Conservation (phyloP, 192 early-diverging fungal genomes). For the Gryganskiella cystojenkinii region DNA sequence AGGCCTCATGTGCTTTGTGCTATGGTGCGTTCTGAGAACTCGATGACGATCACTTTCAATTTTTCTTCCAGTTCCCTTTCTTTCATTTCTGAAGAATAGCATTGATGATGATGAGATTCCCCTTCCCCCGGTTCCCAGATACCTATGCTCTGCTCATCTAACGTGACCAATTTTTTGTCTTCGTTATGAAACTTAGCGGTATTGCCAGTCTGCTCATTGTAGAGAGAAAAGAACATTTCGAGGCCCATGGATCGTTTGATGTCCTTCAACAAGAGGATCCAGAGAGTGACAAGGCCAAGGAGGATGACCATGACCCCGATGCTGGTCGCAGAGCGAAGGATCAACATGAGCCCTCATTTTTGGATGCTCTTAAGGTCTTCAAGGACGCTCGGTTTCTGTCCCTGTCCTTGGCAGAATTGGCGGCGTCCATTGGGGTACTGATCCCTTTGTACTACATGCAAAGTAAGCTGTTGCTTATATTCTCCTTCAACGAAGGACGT, state of each 20-base stretch:
- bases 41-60: background rate
- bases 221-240: slow-evolving; percentile 22
- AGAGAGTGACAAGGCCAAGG: slow-evolving; percentile 1
- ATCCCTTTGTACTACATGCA: slow-evolving; percentile 60
- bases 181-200: slow-evolving; percentile 6
- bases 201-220: slow-evolving; percentile 50
- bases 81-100: too few species aligned
- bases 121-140: background rate
- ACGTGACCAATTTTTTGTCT: slow-evolving; percentile 25
- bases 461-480: slow-evolving; percentile 13
- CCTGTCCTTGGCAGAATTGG: slow-evolving; percentile 39
- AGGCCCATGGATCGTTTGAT: background rate
- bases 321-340: background rate
- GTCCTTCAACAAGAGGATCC: background rate
- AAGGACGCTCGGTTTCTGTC: slow-evolving; percentile 49
- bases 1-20: slow-evolving; percentile 52
- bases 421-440: slow-evolving; percentile 56
- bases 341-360: slow-evolving; percentile 16
- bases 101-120: background rate
- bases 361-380: slow-evolving; percentile 37
- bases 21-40: slow-evolving; percentile 23
- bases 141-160: background rate
- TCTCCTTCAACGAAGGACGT: background rate
- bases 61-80: too few species aligned
- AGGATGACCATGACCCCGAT: background rate